These are phyloP conservation scores for Trichophyton schoenleinii DNA, from an alignment of 2,329 filamentous ascomycete genomes.

Conservation along the genomic window DNA sequence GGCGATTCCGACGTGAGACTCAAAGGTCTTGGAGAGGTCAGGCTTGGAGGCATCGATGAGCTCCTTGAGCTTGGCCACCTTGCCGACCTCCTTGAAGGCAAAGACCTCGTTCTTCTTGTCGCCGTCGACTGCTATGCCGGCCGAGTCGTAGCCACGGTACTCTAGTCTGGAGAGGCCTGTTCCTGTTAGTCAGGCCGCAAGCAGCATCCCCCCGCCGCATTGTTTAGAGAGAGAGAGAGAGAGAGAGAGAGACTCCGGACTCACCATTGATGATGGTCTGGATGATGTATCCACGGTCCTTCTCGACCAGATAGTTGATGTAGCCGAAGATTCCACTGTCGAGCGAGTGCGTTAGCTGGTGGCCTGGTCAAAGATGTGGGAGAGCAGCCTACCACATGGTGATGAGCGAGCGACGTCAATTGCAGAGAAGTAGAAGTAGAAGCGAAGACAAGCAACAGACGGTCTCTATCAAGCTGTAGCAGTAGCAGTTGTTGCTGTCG, in stretches of 20 bases:
- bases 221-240: no score
- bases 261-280: conserved; percentile 91
- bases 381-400: conserved; percentile 12
- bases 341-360: background rate
- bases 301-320: conserved; percentile 98
- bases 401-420: conserved; percentile 4
- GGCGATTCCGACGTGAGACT: conserved; percentile 95
- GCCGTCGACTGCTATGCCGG: conserved; percentile 87
- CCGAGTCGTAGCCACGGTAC: conserved; percentile 97
- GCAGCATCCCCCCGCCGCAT: background rate
- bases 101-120: conserved; percentile 98
- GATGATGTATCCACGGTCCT: conserved; percentile 92
- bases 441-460: background rate
- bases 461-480: background rate
- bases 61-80: conserved; percentile 91
- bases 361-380: background rate
- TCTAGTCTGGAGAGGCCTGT: conserved; percentile 86
- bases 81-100: conserved; percentile 98
- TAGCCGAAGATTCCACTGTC: conserved; percentile 89
- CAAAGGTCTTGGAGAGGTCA: conserved; percentile 85
- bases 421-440: background rate
- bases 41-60: conserved; percentile 74
- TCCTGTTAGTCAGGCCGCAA: background rate
- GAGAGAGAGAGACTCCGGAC: conserved; percentile 30
- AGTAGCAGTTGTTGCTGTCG: background rate